Base-by-base conservation (phyloP, 495 filamentous ascomycete species). In the Aspergillus bridgeri region DNA sequence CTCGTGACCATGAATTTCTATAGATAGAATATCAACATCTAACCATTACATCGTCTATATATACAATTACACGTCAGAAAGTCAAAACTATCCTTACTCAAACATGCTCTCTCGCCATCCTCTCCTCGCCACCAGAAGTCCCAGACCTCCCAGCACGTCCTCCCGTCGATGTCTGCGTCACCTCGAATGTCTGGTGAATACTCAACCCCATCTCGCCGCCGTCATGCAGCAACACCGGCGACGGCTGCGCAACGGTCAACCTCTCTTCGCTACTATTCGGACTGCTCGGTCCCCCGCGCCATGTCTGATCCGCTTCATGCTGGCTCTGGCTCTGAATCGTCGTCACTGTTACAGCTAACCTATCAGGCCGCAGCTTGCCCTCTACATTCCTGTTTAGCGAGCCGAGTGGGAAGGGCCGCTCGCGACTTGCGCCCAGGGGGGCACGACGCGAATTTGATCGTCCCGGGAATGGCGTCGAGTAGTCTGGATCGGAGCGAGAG, bases 251-350 rank as follows among this genome's bases (percentile, higher is more conserved):
- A 7, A 46, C 13, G 13, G 68, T 76, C 46, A 76, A 52, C 7
- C 64, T 63, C 52, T 76, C 71, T 54, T 76, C 71, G 47, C 71
- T 75, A 45, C 65, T 73, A 46, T 58, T 68, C n/a, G 55, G 57
- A 42, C 67, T 66, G 6, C 60, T 59, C 8, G 63, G 55, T 1
- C 46, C 46, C 7, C 33, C 33, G 33, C 21, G 56, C 65, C 66
- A 70, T 5, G 60, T 60, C 19, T 59, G 64, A 6, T 66, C 58
- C 8, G 42, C 21, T 13, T 72, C 69, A 8, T 62, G 56, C 48
- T 70, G 72, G 11, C 68, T 68, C 51, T 71, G 71, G 17, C 68
- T 69, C 29, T 75, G 64, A 5, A 76, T 67, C n/a, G 71, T 75
- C 22, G 72, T 76, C 44, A 72, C 69, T 42, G 72, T 69, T 5